Conservation (phyloP, 1,284 basidiomycete genomes). For the Moniliophthora roreri region DNA sequence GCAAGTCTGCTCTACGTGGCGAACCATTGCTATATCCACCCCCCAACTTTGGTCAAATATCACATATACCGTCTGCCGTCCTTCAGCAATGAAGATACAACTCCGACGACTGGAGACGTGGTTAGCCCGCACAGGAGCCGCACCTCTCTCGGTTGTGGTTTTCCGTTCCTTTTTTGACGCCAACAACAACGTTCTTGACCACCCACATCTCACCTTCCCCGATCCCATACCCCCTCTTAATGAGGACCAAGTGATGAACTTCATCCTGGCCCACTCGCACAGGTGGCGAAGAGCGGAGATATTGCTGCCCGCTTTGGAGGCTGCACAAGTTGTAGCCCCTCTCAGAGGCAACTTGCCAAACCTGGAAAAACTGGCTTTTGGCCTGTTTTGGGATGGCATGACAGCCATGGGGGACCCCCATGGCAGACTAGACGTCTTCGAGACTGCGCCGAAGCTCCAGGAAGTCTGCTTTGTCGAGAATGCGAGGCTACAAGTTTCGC, state of each 20-base stretch:
- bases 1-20: background rate
- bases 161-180: conserved; percentile 1
- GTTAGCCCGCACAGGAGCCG: background rate
- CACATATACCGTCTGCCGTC: conserved; percentile 1
- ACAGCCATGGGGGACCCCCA: background rate
- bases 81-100: background rate
- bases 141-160: conserved; percentile 2
- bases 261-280: background rate
- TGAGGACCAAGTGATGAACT: background rate
- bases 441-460: background rate
- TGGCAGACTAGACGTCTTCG: background rate
- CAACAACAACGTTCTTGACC: background rate
- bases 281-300: conserved; percentile 1
- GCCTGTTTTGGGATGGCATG: background rate
- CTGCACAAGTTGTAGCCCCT: background rate
- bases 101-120: conserved; percentile 1
- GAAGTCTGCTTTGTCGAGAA: background rate
- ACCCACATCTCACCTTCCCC: background rate
- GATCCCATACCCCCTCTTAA: background rate
- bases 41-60: conserved; percentile 2
- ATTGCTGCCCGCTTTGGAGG: background rate
- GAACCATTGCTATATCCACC: background rate
- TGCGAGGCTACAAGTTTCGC: background rate
- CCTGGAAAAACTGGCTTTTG: background rate
- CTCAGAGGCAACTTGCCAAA: background rate